Conservation (phyloP, 495 filamentous ascomycete genomes). For the Cryomyces antarcticus region DNA sequence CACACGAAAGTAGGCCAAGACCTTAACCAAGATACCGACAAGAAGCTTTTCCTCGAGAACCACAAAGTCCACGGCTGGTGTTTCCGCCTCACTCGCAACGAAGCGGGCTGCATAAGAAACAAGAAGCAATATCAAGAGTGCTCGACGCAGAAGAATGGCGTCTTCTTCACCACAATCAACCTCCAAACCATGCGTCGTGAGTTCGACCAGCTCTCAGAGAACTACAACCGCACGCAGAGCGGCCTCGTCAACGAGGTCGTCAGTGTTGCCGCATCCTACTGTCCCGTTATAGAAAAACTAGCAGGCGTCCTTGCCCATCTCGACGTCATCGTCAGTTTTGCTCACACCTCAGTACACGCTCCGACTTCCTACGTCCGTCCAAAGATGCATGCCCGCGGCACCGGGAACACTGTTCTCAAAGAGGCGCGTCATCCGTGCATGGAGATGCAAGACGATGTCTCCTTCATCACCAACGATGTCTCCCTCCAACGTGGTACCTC, state of each 20-base stretch:
- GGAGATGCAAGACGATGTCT: slow-evolving; percentile 97
- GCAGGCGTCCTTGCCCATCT: slow-evolving; percentile 81
- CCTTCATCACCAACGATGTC: slow-evolving; percentile 97
- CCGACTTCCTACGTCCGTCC: slow-evolving; percentile 81
- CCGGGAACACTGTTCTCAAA: slow-evolving; percentile 74
- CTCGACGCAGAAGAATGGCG: slow-evolving; percentile 96
- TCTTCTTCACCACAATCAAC: slow-evolving; percentile 86
- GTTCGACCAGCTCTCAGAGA: slow-evolving; percentile 83
- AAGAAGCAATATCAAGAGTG: slow-evolving; percentile 82
- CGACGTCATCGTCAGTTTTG: slow-evolving; percentile 90
- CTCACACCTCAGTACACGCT: slow-evolving; percentile 84
- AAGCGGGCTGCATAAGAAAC: slow-evolving; percentile 83
- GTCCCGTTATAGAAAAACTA: slow-evolving; percentile 76
- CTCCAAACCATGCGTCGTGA: slow-evolving; percentile 71
- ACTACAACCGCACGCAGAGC: slow-evolving; percentile 88
- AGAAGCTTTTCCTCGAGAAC: slow-evolving; percentile 96
- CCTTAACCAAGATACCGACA: slow-evolving; percentile 82
- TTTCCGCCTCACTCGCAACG: slow-evolving; percentile 78
- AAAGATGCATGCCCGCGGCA: slow-evolving; percentile 75
- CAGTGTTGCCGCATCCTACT: slow-evolving; percentile 80
- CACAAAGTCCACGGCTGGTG: slow-evolving; percentile 93
- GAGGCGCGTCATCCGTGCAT: slow-evolving; percentile 95
- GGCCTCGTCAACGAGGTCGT: slow-evolving; percentile 88
- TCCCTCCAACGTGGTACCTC: slow-evolving; percentile 58
- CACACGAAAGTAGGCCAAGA: slow-evolving; percentile 58